Base-by-base conservation (phyloP, 1,284 basidiomycete genomes). In the Rhodotorula sp. region DNA sequence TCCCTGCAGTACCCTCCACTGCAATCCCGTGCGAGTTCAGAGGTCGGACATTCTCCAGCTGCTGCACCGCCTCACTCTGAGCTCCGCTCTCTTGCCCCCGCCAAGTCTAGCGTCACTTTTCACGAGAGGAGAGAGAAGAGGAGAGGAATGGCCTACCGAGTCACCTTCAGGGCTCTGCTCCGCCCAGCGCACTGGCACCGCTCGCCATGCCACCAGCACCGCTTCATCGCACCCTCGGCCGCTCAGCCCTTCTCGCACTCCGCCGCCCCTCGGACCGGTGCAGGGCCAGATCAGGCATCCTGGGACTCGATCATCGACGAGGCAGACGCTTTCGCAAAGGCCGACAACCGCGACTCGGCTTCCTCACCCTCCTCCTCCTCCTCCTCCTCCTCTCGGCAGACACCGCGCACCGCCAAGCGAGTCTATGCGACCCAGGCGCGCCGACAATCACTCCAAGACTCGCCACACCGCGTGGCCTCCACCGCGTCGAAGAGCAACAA, bases 221-320 rank as follows among this genome's bases (percentile, higher is more conserved):
- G 15, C 60, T 7, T 53, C 20, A 49, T 49, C 48, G 48, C 60
- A 7, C 44, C 44, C 44, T 10, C 53, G 6, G 44, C 30, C 54
- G 12, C 44, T 12, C 37, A 42, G 4, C 18, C 29, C 54, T 33
- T 46, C 6, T n/a, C 48, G 33, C 60, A 15, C 10, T 4, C 22
- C 15, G 24, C 10, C 22, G 4, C 22, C 45, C 55, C 26, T 1
- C 44, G 20, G 55, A 12, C 14, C 46, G n/a, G 6, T 24, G 4
- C 45, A 22, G 4, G 22, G 7, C 45, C 26, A 64, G 15, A 42
- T 42, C 62, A 57, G 24, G 55, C 55, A 20, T 53, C 61, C 29
- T 64, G 62, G 62, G 62, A 64, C 45, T 37, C 29, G 30, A 8
- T 57, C 8, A 46, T 57, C 55, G 6, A 22, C 30, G 54, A 26